Percentiles rank a stretch among this genome's conserved stretches.
These are phyloP conservation scores for Nemania sp. DNA, from an alignment of 2,329 filamentous ascomycete genomes.

Conservation along the genomic window DNA sequence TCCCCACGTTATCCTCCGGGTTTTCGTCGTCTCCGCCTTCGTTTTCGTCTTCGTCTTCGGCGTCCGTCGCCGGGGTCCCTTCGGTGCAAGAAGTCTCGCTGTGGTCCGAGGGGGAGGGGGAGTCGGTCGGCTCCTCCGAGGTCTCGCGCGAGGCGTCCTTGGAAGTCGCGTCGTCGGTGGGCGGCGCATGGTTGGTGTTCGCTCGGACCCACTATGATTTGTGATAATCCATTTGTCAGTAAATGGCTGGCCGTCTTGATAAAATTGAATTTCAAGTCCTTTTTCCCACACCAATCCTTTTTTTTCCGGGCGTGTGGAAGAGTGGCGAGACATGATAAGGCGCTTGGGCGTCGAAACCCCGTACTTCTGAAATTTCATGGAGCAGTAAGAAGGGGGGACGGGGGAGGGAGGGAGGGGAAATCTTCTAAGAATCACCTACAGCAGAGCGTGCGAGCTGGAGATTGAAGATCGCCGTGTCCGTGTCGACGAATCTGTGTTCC, in stretches of 20 bases:
- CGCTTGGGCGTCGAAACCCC: neutral
- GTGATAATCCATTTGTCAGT: constrained; percentile 7
- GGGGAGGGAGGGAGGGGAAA: too few relatives aligned
- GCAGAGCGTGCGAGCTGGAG: constrained; percentile 26
- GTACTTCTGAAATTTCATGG: neutral
- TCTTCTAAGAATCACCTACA: constrained; percentile 15
- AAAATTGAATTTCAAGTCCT: neutral
- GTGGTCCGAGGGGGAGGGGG: neutral
- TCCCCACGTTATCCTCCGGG: neutral
- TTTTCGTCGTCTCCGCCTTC: neutral
- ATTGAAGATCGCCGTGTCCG: constrained; percentile 27
- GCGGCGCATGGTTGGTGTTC: neutral
- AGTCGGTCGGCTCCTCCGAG: constrained; percentile 5
- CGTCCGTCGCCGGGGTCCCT: neutral
- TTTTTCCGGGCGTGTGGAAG: neutral
- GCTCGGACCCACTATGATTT: constrained; percentile 17
- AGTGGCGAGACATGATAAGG: neutral
- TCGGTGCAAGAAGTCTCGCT: constrained; percentile 1
- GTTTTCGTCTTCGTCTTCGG: neutral
- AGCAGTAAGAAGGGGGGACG: neutral
- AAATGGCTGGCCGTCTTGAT: neutral
- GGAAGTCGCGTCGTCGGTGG: neutral
- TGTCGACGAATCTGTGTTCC: neutral
- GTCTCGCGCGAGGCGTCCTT: neutral
- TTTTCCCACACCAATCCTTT: too few relatives aligned